Base-by-base conservation (phyloP, 1,139 yeast species). In the Pneumocystis oryctolagi region DNA sequence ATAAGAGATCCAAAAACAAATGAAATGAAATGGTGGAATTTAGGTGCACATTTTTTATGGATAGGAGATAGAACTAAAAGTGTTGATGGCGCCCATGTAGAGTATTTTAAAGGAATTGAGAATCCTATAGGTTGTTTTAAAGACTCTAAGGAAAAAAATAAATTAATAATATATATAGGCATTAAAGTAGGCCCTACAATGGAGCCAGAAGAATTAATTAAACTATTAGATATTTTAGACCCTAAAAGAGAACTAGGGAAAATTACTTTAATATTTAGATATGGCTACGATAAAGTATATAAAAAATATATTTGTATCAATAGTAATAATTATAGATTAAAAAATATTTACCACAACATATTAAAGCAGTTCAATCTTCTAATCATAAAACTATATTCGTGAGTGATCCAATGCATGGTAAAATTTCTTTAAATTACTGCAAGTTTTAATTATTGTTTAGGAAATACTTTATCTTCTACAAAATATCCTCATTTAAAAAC, bases 11-110 rank as follows among this genome's bases (percentile, higher is more conserved):
- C 73, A 2, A 64, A 65, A 14, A 68, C 68, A 56, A 67, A 66
- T 9, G 62, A 62, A 28, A 64, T 67, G 57, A 70, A 70, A 35
- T 76, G 73, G 73, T 77, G 74, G 71, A 74, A 77, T 67, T 75
- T 79, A 2, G 75, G 78, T 3, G 76, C 79, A 1, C 79, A 77
- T 63, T 77, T 77, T 67, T 70, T 77, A 60, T 77, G 79, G 79
- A 77, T 77, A 60, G 79, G 79, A 18, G 79, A 77, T 67, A 72
- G 79, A 37, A 77, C 79, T 1, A 68, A 80, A 18, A 79, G 76
- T 68, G 68, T 76, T 4, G 75, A 76, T 61, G 78, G 79, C 18
- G 79, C 79, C 5, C 79, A 77, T 64, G 79, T 77, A 31, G 79
- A 77, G 69, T 77, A 75, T 67, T 77, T 77, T 72, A 68, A 79